Base-by-base conservation (phyloP, 2,329 filamentous ascomycete species). In the Claviceps purpurea region DNA sequence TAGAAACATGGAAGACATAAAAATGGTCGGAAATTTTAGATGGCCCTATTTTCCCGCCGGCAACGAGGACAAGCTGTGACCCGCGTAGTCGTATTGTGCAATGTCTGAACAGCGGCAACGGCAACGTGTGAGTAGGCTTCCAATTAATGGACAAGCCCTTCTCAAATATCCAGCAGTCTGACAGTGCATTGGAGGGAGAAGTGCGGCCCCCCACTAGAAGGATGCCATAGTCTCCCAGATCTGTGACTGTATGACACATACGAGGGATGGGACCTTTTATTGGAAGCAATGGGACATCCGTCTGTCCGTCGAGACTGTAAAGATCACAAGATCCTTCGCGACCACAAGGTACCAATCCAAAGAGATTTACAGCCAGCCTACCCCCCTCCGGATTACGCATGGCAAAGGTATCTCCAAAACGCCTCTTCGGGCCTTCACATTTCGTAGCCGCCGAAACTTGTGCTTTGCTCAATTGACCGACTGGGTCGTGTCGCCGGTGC, bases 181-280 rank as follows among this genome's bases (percentile, higher is more conserved):
- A 71, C 43, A 88, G 70, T 1, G 81, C 81, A 34, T 74, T 76
- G 13, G 81, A 74, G 4, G 90, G 89, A 7, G 88, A 91, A n/a
- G 77, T 74, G 54, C 90, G 78, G 5, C 91, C 91, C 24, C 91
- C 90, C 34, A 79, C 75, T 47, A 95, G 71, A 11, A 96, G 67
- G 54, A 75, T 76, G 16, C 78, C 77, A 22, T 68, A 66, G 38
- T 73, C 68, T 1, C 74, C 76, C 5, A 94, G 63, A 48, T 80
- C 73, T 20, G 85, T 90, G 20, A 89, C 72, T 0, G 86, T 85
- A 64, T 93, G 87, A 59, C 87, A 93, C 73, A 91, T 84, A 45
- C 84, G 64, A 11, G 66, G 59, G 11, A 58, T 53, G 8, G 68
- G 68, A 4, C 67, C 68, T 8, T 51, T 52, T 2, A 58, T 52